Percentiles rank a stretch among this genome's conserved stretches.
Conservation (phyloP, 306 rosid genomes). For the Cicer bijugum region DNA sequence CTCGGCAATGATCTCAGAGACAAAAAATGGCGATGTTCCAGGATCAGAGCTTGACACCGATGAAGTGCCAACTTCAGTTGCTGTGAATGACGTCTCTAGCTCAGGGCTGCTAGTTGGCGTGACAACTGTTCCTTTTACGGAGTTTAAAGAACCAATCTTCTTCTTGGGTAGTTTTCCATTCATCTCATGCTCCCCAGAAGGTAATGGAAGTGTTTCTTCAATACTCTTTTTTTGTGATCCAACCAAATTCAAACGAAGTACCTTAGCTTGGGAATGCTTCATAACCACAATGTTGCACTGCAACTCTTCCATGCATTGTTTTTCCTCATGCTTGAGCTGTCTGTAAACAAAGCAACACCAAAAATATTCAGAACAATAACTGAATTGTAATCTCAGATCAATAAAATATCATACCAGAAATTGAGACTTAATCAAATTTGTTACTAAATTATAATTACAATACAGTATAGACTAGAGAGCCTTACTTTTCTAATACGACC, state of each 20-base stretch:
- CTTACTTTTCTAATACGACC: conserved; percentile 96
- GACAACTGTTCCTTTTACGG: conserved; percentile 69
- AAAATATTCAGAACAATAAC: conserved; percentile 19
- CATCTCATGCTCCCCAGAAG: conserved; percentile 57
- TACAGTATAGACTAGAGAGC: conserved; percentile 5
- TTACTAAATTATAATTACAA: conserved; percentile 10
- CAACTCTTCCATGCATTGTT: conserved; percentile 88
- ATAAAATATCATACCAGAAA: conserved; percentile 12
- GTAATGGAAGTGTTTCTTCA: conserved; percentile 53
- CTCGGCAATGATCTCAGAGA: conserved; percentile 68
- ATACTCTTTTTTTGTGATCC: conserved; percentile 68
- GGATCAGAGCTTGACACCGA: conserved; percentile 95
- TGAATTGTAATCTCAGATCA: conserved; percentile 20
- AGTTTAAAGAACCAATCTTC: conserved; percentile 55
- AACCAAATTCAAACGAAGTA: conserved; percentile 87
- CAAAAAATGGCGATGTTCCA: conserved; percentile 87
- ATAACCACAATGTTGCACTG: conserved; percentile 95
- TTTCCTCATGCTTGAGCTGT: conserved; percentile 90
- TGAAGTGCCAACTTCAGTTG: conserved; percentile 89
- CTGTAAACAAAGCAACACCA: conserved; percentile 52
- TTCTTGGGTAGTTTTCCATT: conserved; percentile 56
- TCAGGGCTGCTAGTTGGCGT: conserved; percentile 98
- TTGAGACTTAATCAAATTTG: background rate
- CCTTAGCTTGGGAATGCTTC: conserved; percentile 92
- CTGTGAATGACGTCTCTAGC: conserved; percentile 79